Conservation (phyloP, 495 filamentous ascomycete genomes). For the Aspergillus nidulans region DNA sequence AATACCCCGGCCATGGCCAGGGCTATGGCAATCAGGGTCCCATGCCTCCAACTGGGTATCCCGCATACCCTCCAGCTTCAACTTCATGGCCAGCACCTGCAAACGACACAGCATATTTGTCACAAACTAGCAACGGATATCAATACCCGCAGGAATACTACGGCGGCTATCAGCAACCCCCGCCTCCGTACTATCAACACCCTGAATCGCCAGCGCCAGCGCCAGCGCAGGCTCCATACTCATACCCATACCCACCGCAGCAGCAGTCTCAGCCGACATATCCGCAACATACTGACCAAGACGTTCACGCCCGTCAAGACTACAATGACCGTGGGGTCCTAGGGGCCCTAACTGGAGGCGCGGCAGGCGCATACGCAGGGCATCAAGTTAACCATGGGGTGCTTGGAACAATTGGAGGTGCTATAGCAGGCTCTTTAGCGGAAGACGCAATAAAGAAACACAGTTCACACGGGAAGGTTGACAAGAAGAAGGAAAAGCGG, state of each 20-base stretch:
- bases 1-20: background rate
- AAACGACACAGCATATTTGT: background rate
- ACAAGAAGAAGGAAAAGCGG: constrained; percentile 11
- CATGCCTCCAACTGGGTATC: background rate
- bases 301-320: background rate
- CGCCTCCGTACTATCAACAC: background rate
- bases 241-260: background rate
- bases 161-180: background rate
- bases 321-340: constrained; percentile 18
- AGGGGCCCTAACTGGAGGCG: constrained; percentile 33
- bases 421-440: constrained; percentile 30
- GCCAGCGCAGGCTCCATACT: background rate
- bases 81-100: background rate
- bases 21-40: background rate
- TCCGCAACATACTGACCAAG: background rate
- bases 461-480: constrained; percentile 11
- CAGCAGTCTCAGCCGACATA: background rate
- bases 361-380: constrained; percentile 30
- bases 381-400: constrained; percentile 32
- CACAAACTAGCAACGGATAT: background rate
- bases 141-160: background rate
- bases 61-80: background rate
- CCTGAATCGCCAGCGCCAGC: background rate
- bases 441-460: constrained; percentile 35
- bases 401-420: constrained; percentile 34